Evolutionary conservation across 306 rosid species (phyloP).

Genomic region (Biancaea sappan): DNA sequence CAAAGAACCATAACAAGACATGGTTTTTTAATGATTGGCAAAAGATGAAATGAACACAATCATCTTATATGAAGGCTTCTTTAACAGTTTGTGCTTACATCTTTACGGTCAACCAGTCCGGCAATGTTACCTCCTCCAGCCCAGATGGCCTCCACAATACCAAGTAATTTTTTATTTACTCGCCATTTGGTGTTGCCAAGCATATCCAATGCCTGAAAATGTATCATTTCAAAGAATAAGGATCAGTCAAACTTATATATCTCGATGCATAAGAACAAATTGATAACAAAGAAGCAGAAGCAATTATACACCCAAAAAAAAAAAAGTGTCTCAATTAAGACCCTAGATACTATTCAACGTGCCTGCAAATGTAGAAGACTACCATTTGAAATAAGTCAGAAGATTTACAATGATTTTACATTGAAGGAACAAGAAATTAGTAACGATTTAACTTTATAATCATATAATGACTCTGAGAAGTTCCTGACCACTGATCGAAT

Average conservation of each 20-base stretch:
- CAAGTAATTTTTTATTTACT: conserved; percentile 69
- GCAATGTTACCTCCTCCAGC: conserved; percentile 79
- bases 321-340: background rate
- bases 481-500: background rate
- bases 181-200: conserved; percentile 90
- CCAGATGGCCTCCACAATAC: conserved; percentile 78
- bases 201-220: conserved; percentile 74
- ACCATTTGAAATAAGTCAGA: background rate
- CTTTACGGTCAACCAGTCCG: conserved; percentile 76
- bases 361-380: background rate
- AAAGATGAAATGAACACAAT: background rate
- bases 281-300: conserved; percentile 18
- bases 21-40: background rate
- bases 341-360: background rate
- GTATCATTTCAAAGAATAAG: conserved; percentile 14
- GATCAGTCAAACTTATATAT: background rate
- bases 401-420: background rate
- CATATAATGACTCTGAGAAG: background rate
- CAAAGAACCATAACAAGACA: background rate
- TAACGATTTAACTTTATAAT: background rate
- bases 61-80: conserved; percentile 1
- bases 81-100: conserved; percentile 51
- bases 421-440: background rate
- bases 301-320: conserved; percentile 18
- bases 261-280: background rate